Conservation (phyloP, 257 asterid species). For the Cruciata laevipes region DNA sequence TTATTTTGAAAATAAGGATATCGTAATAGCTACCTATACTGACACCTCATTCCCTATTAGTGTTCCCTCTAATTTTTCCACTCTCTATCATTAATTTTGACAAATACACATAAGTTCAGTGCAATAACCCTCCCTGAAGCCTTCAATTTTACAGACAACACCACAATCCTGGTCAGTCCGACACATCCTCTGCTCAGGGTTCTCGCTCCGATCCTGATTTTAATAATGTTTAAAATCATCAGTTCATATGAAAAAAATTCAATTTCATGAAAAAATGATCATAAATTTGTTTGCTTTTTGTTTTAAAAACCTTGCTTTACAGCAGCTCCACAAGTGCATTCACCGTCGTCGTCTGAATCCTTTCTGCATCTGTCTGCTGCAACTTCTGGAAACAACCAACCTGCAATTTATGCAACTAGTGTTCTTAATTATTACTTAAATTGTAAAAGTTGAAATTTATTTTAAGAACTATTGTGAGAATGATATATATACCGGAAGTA, state of each 20-base stretch:
- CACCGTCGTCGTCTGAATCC: not conserved
- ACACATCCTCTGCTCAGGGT: not conserved
- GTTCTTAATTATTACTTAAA: too few species aligned
- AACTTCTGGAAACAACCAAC: not conserved
- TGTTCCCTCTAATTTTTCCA: too few species aligned
- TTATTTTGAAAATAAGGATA: too few species aligned
- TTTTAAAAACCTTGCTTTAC: not conserved
- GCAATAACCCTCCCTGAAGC: not conserved
- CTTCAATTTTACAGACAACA: not conserved
- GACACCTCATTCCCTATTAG: too few species aligned
- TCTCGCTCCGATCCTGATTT: not conserved
- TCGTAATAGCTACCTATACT: too few species aligned
- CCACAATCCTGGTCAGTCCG: not conserved
- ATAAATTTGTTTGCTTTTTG: too few species aligned
- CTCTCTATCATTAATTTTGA: not conserved
- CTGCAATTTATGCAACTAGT: not conserved
- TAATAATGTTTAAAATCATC: too few species aligned
- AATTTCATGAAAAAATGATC: too few species aligned
- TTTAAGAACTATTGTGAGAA: too few species aligned
- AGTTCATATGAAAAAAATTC: not conserved
- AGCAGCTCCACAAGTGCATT: not conserved
- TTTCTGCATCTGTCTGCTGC: not conserved
- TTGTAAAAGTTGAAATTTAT: too few species aligned
- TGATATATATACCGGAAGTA: not conserved
- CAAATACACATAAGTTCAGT: not conserved